Evolutionary conservation across 2,329 filamentous ascomycete species (phyloP), one percentile per base, ranked within the genome.

Genomic region (Paecilomyces niveus): DNA sequence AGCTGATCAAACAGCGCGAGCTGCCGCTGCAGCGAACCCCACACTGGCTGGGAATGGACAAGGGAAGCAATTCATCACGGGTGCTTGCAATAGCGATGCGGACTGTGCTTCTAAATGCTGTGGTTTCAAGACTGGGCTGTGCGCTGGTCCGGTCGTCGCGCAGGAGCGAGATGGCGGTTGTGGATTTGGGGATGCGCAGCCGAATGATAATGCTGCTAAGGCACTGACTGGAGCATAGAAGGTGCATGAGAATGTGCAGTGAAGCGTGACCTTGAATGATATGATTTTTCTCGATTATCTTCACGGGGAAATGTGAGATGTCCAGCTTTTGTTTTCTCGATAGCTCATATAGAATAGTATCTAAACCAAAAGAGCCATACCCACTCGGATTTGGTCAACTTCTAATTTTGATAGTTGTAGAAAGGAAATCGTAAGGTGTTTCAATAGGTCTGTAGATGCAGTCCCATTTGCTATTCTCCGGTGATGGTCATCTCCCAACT

Each of bases 51-150:
- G 49, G 3, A 51, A 51, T 24, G 49, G 33, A 26, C 50, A 58
- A 11, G 72, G 67, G 32, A 71, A 62, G 3, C 74, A 76, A 57
- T 76, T 75, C 66, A 74, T 76, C 63, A 75, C 73, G 15, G 74
- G 73, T 1, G 56, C 67, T 7, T 76, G 74, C 54, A 61, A 64
- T 2, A 69, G 70, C 3, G 72, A 75, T 56, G 72, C 72, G 4
- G 72, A 75, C 58, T 76, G 74, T 54, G 71, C 70, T 3, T 68
- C 69, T 21, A 68, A 65, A 13, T 51, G 49, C 49, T 51, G 49
- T 24, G 49, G 49, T n/a, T 51, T 51, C 13, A 51, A 51, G n/a
- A 22, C n/a, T 26, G 71, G 71, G 5, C 65, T 66, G 29, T 75
- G 72, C 53, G 69, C 70, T 0, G 72, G 73, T 2, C 59, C 69